Evolutionary conservation across 108 stramenopile species (phyloP).

Genomic region (Cylindrotheca fusiformis): DNA sequence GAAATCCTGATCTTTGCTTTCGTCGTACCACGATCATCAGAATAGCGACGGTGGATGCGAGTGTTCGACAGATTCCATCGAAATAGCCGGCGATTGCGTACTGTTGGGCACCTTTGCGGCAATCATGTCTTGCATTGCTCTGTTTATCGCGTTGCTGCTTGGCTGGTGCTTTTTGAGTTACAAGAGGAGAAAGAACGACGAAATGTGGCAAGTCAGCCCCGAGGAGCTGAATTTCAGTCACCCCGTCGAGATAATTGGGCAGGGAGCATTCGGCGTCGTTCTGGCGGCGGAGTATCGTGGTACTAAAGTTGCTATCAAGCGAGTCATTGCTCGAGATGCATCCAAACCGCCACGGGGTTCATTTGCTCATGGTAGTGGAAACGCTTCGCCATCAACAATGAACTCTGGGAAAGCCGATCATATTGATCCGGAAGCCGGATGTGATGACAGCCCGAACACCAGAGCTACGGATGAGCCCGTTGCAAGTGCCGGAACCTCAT

Average conservation of each 20-base stretch:
- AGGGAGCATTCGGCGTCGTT: constrained; percentile 40
- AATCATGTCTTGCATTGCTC: neutral
- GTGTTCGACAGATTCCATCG: neutral
- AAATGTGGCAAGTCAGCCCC: constrained; percentile 18
- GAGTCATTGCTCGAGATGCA: constrained; percentile 36
- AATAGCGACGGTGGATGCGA: neutral
- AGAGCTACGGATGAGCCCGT: too few relatives aligned
- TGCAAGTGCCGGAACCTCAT: too few relatives aligned
- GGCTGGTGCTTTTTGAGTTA: constrained; percentile 11
- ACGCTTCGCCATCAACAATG: too few relatives aligned
- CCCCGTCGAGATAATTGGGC: constrained; percentile 33
- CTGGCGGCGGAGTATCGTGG: constrained; percentile 39
- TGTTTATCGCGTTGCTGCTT: neutral
- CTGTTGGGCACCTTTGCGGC: neutral
- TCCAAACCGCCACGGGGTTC: too few relatives aligned
- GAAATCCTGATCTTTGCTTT: too few relatives aligned
- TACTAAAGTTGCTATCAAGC: constrained; percentile 42
- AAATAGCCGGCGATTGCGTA: neutral
- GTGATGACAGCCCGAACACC: too few relatives aligned
- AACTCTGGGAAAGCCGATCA: too few relatives aligned
- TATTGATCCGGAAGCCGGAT: too few relatives aligned
- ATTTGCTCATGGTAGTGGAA: too few relatives aligned
- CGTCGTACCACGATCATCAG: too few relatives aligned
- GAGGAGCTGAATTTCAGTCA: constrained; percentile 25
- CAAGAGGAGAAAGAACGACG: constrained; percentile 15